A percentile compares a stretch with the other conserved stretches of the same genome.
phyloP scores from a whole-genome alignment of 2,329 filamentous ascomycete species.

The Didymella keratinophila region DNA sequence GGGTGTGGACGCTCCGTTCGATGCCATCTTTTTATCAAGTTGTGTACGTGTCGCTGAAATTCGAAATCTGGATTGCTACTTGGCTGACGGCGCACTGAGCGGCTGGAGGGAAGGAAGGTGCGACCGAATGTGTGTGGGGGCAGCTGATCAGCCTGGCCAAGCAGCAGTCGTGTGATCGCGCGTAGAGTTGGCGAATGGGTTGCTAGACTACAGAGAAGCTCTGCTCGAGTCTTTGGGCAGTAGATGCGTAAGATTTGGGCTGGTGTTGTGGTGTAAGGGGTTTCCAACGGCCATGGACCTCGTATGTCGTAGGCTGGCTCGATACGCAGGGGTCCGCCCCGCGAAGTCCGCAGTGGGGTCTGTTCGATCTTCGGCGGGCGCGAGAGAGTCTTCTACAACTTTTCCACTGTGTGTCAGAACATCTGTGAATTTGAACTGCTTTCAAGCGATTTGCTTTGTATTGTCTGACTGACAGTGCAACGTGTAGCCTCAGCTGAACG shows the following conservation, averaged over 20 bases:
- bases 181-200: not conserved
- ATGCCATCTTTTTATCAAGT: constrained; percentile 31
- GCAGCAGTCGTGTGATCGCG: not conserved
- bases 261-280: not conserved
- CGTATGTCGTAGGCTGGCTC: constrained; percentile 1
- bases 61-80: not conserved
- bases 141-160: constrained; percentile 22
- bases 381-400: not conserved
- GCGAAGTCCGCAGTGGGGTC: constrained; percentile 5
- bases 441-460: not conserved
- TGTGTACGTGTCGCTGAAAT: not conserved
- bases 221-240: not conserved
- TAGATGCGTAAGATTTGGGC: not conserved
- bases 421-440: not conserved
- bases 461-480: not conserved
- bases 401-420: not conserved
- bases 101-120: constrained; percentile 5
- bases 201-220: not conserved
- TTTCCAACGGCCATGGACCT: constrained; percentile 1
- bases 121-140: constrained; percentile 12
- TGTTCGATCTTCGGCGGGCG: not conserved
- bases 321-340: not conserved
- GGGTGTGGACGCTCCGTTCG: constrained; percentile 45
- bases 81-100: not conserved
- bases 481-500: not conserved